Base-by-base conservation (phyloP, 2,329 filamentous ascomycete species). In the Immersiporthe knoxdaviesiana region DNA sequence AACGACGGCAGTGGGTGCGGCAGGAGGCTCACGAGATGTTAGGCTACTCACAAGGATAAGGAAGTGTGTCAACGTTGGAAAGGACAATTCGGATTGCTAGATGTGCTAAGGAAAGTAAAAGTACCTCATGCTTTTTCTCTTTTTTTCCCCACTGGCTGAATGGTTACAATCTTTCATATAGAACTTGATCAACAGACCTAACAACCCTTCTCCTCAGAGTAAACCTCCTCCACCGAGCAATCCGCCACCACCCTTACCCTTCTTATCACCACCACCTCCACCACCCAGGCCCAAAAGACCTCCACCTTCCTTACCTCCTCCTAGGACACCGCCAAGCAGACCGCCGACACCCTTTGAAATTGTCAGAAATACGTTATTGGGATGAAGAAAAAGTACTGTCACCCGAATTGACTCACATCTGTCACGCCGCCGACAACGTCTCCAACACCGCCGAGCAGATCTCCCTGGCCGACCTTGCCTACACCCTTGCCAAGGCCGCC, bases 401-500 rank as follows among this genome's bases (percentile, higher is more conserved):
- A 24, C 8, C 32, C 7, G 32, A 6, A 37, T 30, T 10, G 18
- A 62, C 59, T 62, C 24, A 41, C 59, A 62, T 71, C 70, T 18
- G 61, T 63, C 8, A 71, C 70, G 10, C 70, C 70, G n/a, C 70
- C 70, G 24, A 71, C 64, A 18, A 67, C 65, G 14, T 71, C 70
- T n/a, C 70, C 70, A 14, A 71, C 70, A 5, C 70, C 70, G n/a
- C 70, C 70, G 24, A 71, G 70, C 16, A 52, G 3, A 21, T 63
- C n/a, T 32, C 70, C 70, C 62, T 71, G 63, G 30, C 70, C 69
- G 16, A 71, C 27, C 54, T 71, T 71, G 18, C 69, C 69, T 7
- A 71, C 69, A 14, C 69, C 69, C 35, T 68, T 69, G 10, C 69
- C 70, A 16, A 71, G 61, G 37, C 70, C 70, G 2, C 70, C 70